These are phyloP conservation scores for Vaccinium darrowii DNA, from an alignment of 148 eudicot genomes.

Conservation along the genomic window DNA sequence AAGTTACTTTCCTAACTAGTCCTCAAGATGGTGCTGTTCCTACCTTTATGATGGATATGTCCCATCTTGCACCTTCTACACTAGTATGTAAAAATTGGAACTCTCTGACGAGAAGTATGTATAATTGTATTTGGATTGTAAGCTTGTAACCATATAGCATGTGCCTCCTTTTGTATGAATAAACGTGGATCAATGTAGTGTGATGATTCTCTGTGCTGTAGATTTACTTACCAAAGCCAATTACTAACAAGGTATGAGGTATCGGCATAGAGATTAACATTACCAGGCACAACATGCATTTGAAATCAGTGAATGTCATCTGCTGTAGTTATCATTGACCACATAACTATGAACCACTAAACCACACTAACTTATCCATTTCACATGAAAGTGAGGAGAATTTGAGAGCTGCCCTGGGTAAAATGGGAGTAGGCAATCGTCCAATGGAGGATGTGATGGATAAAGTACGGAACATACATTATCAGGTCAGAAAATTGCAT, in stretches of 20 bases:
- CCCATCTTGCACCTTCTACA: neutral
- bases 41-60: neutral
- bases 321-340: constrained; percentile 7
- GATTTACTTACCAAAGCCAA: constrained; percentile 1
- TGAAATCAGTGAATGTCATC: constrained; percentile 6
- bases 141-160: neutral
- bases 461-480: constrained; percentile 70
- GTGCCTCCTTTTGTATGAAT: neutral
- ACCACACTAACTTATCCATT: constrained; percentile 6
- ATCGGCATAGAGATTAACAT: neutral
- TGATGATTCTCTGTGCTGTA: neutral
- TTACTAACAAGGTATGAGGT: neutral
- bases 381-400: constrained; percentile 72
- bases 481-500: constrained; percentile 51
- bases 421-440: constrained; percentile 68
- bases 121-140: neutral
- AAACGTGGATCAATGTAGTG: neutral
- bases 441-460: constrained; percentile 76
- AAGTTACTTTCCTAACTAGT: neutral
- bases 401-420: constrained; percentile 80
- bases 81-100: neutral
- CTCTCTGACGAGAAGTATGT: neutral
- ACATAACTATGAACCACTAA: neutral
- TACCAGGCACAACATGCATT: neutral
- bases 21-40: neutral